Percentiles rank a stretch among this genome's conserved stretches.
These are phyloP conservation scores for Globisporangium acanthophoron DNA, from an alignment of 352 stramenopile genomes.

Conservation along the genomic window DNA sequence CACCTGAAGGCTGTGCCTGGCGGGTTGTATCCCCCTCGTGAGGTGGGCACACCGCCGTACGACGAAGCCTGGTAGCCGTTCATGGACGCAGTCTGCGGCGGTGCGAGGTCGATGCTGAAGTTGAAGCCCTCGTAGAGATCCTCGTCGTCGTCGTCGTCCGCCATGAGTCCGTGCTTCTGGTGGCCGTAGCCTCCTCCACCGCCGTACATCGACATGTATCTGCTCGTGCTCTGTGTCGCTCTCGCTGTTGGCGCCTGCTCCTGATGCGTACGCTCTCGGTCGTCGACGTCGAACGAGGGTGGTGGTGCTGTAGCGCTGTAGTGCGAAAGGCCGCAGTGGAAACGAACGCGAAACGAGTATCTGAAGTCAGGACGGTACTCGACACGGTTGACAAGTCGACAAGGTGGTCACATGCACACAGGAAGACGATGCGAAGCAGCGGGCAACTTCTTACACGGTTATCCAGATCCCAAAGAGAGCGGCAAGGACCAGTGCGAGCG, in stretches of 20 bases:
- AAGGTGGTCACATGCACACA: no score
- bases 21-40: constrained; percentile 58
- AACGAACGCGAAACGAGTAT: no score
- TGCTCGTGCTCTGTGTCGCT: no score
- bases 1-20: constrained; percentile 72
- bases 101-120: constrained; percentile 80
- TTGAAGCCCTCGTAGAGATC: constrained; percentile 91
- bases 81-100: constrained; percentile 56
- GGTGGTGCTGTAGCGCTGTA: no score
- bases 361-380: no score
- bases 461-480: constrained; percentile 5
- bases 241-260: no score
- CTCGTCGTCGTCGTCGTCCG: constrained; percentile 79
- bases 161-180: constrained; percentile 51
- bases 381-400: no score
- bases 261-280: neutral
- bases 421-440: neutral
- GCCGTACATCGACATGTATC: constrained; percentile 24
- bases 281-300: no score
- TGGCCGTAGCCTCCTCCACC: constrained; percentile 44
- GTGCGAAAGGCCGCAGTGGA: no score
- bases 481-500: neutral
- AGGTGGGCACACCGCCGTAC: constrained; percentile 49
- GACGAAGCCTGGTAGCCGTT: constrained; percentile 52
- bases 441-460: neutral